A percentile compares a stretch with the other conserved stretches of the same genome.
phyloP scores from a whole-genome alignment of 345 rosid genomes.

The Turnera subulata region DNA sequence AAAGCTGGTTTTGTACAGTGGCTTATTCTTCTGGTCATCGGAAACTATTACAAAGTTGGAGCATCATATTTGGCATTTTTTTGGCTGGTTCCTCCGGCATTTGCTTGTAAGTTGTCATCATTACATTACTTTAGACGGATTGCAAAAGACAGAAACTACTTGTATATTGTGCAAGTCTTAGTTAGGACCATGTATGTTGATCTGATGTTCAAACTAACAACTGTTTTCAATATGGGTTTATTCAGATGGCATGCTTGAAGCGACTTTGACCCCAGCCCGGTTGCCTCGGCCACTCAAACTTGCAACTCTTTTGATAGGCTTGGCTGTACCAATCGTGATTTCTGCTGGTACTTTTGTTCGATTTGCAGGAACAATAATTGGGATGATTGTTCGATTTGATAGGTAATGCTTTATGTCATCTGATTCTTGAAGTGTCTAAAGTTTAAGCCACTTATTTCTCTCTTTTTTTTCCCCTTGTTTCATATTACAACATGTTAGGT shows the following conservation, averaged over 20 bases:
- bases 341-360: conserved; percentile 69
- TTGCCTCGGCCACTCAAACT: conserved; percentile 89
- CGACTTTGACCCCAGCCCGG: conserved; percentile 79
- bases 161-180: too few relatives aligned
- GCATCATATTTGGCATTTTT: conserved; percentile 78
- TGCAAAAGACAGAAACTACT: too few relatives aligned
- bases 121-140: not conserved
- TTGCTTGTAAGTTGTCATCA: conserved; percentile 72
- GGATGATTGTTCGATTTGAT: conserved; percentile 68
- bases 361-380: conserved; percentile 45
- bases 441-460: too few relatives aligned
- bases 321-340: conserved; percentile 64
- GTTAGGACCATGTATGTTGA: not conserved
- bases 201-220: not conserved
- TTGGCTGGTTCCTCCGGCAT: conserved; percentile 93
- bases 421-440: too few relatives aligned
- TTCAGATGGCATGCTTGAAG: conserved; percentile 92
- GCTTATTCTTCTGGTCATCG: conserved; percentile 62
- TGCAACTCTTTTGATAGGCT: conserved; percentile 69
- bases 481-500: too few relatives aligned
- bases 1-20: conserved; percentile 87
- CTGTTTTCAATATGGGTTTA: conserved; percentile 5
- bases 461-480: too few relatives aligned
- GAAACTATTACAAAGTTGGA: conserved; percentile 72
- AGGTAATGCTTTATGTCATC: conserved; percentile 40